A percentile compares a stretch with the other conserved stretches of the same genome.
Conservation (phyloP, 768 basidiomycete genomes). For the Tulasnella sp. region DNA sequence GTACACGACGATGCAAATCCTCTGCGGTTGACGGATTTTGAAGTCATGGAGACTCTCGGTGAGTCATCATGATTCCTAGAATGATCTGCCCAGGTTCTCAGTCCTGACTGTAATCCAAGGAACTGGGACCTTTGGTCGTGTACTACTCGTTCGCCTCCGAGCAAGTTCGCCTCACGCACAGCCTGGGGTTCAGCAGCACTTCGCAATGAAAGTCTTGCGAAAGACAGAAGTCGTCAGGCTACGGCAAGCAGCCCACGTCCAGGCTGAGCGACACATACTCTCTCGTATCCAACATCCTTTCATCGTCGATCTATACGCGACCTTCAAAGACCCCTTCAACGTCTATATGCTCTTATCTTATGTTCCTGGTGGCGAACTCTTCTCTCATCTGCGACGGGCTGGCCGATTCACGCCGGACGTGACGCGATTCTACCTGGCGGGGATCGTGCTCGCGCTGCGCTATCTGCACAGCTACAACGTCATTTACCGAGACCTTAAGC, state of each 20-base stretch:
- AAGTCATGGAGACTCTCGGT: conserved; percentile 33
- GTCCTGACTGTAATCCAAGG: conserved; percentile 35
- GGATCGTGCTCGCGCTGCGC: conserved; percentile 88
- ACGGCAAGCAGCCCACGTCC: conserved; percentile 96
- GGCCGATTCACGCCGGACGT: conserved; percentile 95
- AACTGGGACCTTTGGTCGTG: conserved; percentile 92
- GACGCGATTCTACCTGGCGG: conserved; percentile 94
- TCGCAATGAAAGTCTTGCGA: conserved; percentile 81
- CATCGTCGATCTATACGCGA: conserved; percentile 90
- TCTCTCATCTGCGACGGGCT: conserved; percentile 89
- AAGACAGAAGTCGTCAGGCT: conserved; percentile 79
- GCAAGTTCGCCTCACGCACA: conserved; percentile 33
- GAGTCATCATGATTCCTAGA: neutral
- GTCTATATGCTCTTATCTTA: conserved; percentile 98
- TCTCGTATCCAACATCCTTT: conserved; percentile 89
- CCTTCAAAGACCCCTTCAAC: conserved; percentile 92
- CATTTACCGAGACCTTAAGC: conserved; percentile 97
- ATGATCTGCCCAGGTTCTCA: neutral
- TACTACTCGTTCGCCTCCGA: conserved; percentile 75
- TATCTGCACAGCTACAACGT: conserved; percentile 95
- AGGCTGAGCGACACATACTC: conserved; percentile 89
- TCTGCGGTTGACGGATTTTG: conserved; percentile 21
- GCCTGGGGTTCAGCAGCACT: conserved; percentile 46
- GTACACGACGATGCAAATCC: conserved; percentile 14
- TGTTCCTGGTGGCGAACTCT: conserved; percentile 93